Percentiles rank a stretch among this genome's conserved stretches.
Conservation (phyloP, 257 asterid genomes). For the Ballota nigra region DNA sequence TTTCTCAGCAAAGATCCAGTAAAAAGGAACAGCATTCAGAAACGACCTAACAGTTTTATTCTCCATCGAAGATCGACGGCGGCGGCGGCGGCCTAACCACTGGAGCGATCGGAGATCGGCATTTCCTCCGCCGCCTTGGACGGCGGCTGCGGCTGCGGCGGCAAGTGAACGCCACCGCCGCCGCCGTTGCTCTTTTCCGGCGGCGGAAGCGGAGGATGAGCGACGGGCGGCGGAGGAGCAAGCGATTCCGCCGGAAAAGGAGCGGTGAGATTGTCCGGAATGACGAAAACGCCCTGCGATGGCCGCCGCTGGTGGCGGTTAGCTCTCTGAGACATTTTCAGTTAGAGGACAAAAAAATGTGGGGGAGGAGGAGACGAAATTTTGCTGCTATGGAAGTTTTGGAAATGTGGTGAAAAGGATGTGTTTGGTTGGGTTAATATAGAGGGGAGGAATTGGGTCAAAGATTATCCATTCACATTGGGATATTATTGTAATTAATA, state of each 20-base stretch:
- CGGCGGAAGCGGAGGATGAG: conserved; percentile 39
- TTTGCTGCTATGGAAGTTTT: conserved; percentile 13
- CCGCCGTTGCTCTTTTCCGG: conserved; percentile 15
- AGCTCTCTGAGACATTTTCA: conserved; percentile 53
- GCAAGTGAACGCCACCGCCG: conserved; percentile 32
- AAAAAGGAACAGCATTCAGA: conserved; percentile 7
- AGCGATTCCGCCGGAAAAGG: conserved; percentile 43
- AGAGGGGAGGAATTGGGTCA: conserved; percentile 28
- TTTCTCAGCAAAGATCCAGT: conserved; percentile 23
- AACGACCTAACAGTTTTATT: conserved; percentile 27
- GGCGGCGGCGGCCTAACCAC: conserved; percentile 17
- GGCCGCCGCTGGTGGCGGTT: conserved; percentile 78
- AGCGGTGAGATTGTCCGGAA: conserved; percentile 59
- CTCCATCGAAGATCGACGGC: conserved; percentile 24
- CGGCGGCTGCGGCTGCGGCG: conserved; percentile 50
- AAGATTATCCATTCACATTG: conserved; percentile 44
- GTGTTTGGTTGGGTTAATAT: conserved; percentile 31
- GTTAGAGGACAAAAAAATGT: conserved; percentile 17
- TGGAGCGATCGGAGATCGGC: conserved; percentile 26
- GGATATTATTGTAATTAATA: conserved; percentile 35
- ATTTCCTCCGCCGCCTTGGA: conserved; percentile 44
- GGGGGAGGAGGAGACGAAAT: conserved; percentile 10
- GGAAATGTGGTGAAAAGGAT: conserved; percentile 19
- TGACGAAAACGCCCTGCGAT: conserved; percentile 59
- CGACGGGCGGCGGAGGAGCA: conserved; percentile 29